These are phyloP conservation scores for Chrysanthemum makinoi DNA, from an alignment of 129 eudicot genomes.

Conservation along the genomic window DNA sequence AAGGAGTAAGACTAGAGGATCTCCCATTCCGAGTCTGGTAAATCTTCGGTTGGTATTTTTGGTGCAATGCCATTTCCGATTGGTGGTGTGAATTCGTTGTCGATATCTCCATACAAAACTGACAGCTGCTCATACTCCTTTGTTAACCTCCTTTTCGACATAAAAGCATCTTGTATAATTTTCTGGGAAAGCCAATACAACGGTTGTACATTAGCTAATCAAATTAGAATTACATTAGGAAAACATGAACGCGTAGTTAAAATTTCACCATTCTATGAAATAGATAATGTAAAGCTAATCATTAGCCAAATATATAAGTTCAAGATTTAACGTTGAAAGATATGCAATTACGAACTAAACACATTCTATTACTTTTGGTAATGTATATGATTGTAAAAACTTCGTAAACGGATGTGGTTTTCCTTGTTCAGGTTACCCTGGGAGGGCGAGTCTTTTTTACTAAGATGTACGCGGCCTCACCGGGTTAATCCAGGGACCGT, in stretches of 20 bases:
- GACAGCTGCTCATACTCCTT: slow-evolving; percentile 67
- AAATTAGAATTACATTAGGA: too few species aligned
- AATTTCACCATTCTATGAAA: background rate
- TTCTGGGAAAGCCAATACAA: slow-evolving; percentile 35
- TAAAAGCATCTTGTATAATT: slow-evolving; percentile 53
- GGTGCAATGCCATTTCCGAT: background rate
- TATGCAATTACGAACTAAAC: background rate
- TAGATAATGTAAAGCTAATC: background rate
- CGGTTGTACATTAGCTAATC: background rate
- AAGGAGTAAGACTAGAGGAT: slow-evolving; percentile 31
- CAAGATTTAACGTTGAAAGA: background rate
- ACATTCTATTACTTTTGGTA: background rate
- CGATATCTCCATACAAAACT: slow-evolving; percentile 50
- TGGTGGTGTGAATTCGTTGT: slow-evolving; percentile 28
- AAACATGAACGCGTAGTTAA: background rate
- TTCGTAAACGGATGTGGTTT: background rate
- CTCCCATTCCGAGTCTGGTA: slow-evolving; percentile 58
- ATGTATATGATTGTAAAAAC: background rate
- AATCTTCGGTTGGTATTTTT: slow-evolving; percentile 23
- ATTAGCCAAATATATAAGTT: background rate
- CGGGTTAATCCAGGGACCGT: too few species aligned
- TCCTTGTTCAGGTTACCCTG: too few species aligned
- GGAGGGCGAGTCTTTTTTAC: too few species aligned
- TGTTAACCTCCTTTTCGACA: slow-evolving; percentile 46
- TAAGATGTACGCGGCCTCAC: too few species aligned